Evolutionary conservation across 1,284 basidiomycete species (phyloP), one percentile per base, ranked within the genome.

Genomic region (Cryptococcus sp.): DNA sequence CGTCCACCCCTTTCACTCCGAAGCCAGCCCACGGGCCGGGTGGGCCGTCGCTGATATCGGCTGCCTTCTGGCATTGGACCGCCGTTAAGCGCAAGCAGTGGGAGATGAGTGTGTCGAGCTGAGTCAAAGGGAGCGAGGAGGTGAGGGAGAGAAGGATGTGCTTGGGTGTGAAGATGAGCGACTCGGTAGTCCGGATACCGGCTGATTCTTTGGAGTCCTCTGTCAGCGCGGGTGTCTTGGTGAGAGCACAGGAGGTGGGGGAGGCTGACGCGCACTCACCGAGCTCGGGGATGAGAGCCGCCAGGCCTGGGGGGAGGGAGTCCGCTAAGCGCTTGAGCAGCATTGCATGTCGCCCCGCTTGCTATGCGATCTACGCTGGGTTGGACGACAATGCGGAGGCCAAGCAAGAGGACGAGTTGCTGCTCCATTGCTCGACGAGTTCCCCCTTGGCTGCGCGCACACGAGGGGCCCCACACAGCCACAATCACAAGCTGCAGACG

Each of bases 181-280:
- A 62, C 47, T 76, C 73, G 1, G 72, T 72, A 6, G 73, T 76
- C 21, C 58, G 62, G 50, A 76, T 59, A 2, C 61, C 62, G 16
- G 55, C 57, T 7, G 49, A 43, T 21, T 70, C 68, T 68, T 35
- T 12, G 20, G 1, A 24, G 28, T 33, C 28, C 9, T 33, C 28
- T 33, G 33, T 35, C 15, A 50, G 46, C 23, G 16, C 8, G 23
- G 11, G 18, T 5, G 33, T 3, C 12, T 23, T 38, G 20, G 18
- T 35, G 18, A 53, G 44, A 55, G 12, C n/a, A n/a, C n/a, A 42
- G 3, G 16, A 48, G 7, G 33, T 16, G 39, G 12, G 9, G 28
- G 13, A 43, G 38, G 1, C 12, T 23, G 28, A 6, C n/a, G n/a
- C n/a, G n/a, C 8, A 62, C 64, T 21, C 37, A 72, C 73, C 73